phyloP scores from a whole-genome alignment of 2,329 filamentous ascomycete species.

The Hymenoscyphus fructigenus region DNA sequence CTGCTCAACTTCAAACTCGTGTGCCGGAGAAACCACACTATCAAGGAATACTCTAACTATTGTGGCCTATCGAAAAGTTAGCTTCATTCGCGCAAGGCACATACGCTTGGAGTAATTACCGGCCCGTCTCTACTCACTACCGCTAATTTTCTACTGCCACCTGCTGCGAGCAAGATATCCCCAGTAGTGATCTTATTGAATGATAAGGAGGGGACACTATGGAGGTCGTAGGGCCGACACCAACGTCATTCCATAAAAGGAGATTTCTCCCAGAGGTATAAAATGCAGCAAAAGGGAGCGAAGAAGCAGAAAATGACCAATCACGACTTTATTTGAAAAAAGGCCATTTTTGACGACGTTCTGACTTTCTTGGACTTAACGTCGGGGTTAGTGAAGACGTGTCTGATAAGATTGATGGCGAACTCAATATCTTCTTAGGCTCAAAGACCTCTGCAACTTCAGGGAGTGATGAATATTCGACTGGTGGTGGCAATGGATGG shows the following conservation, averaged over 20 bases:
- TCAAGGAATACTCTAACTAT: conserved; percentile 11
- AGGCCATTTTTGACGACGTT: neutral
- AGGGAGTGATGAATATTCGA: conserved; percentile 12
- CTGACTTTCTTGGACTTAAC: neutral
- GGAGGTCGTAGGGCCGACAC: conserved; percentile 13
- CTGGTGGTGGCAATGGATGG: conserved; percentile 4
- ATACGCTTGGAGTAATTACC: neutral
- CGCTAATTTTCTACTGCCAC: neutral
- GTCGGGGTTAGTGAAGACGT: neutral
- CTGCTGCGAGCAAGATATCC: neutral
- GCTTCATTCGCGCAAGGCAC: neutral
- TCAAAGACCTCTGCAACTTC: conserved; percentile 12
- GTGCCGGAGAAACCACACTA: conserved; percentile 3
- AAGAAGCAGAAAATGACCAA: conserved; percentile 1
- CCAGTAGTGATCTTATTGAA: neutral
- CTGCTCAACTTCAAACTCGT: conserved; percentile 16
- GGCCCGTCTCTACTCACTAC: neutral
- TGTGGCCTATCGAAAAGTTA: conserved; percentile 3
- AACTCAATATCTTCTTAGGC: neutral
- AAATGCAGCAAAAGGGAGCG: conserved; percentile 11
- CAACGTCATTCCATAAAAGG: conserved; percentile 17
- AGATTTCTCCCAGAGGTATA: conserved; percentile 16
- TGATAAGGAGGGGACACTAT: conserved; percentile 11
- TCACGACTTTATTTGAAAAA: neutral
- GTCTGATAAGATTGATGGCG: neutral